These are phyloP conservation scores for Eucalyptus tenuipes DNA, from an alignment of 345 rosid genomes.

Conservation along the genomic window DNA sequence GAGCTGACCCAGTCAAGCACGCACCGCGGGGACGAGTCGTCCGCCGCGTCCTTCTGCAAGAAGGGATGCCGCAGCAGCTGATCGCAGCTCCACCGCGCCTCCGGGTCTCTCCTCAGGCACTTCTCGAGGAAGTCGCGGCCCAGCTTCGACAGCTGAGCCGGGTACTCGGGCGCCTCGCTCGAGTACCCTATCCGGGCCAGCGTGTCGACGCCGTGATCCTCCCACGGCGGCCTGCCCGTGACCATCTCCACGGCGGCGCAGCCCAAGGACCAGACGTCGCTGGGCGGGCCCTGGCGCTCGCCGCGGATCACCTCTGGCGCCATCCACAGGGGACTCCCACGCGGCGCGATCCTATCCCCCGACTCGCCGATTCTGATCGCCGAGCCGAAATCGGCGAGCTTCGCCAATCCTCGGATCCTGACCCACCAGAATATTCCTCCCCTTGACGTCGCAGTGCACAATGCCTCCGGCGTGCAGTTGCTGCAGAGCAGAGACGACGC, in stretches of 20 bases:
- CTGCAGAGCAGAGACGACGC: constrained; percentile 45
- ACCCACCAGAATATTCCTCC: constrained; percentile 45
- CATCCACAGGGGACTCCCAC: constrained; percentile 93
- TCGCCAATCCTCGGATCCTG: constrained; percentile 12
- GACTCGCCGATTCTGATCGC: constrained; percentile 9
- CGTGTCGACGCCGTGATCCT: constrained; percentile 38
- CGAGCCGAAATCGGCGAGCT: constrained; percentile 79
- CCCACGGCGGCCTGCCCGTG: constrained; percentile 69
- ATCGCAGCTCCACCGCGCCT: constrained; percentile 63
- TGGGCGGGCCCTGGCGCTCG: constrained; percentile 62
- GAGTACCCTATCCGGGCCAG: constrained; percentile 50
- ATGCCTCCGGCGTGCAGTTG: constrained; percentile 47
- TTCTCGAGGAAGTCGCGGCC: constrained; percentile 55
- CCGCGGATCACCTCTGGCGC: constrained; percentile 78
- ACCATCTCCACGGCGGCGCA: constrained; percentile 72
- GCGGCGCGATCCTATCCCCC: constrained; percentile 12
- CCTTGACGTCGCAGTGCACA: constrained; percentile 76
- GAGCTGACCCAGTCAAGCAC: constrained; percentile 47
- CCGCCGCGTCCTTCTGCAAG: constrained; percentile 10
- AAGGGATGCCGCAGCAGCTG: constrained; percentile 62
- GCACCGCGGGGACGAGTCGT: constrained; percentile 49
- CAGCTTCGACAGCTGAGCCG: constrained; percentile 26
- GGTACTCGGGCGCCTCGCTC: constrained; percentile 30
- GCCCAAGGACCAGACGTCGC: constrained; percentile 80
- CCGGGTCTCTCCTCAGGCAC: constrained; percentile 41